Percentiles rank a stretch among this genome's conserved stretches.
Evolutionary conservation across 2,329 filamentous ascomycete genomes (phyloP).

Genomic region (Colletotrichum sp.): DNA sequence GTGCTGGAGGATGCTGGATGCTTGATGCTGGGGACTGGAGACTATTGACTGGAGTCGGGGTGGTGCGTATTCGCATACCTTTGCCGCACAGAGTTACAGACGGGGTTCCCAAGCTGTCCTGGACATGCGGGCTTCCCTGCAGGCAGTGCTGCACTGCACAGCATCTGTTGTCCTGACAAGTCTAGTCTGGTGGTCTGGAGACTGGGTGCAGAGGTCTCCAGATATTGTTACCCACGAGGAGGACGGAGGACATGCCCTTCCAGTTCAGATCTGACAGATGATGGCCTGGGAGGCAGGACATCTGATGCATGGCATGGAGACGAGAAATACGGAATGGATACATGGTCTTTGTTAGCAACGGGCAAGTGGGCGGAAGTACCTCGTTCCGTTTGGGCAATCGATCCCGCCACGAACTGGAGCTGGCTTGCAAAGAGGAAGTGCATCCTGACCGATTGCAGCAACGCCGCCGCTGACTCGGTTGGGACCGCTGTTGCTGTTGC

Average conservation of each 20-base stretch:
- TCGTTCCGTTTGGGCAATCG: background rate
- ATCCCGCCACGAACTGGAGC: background rate
- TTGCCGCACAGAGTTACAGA: background rate
- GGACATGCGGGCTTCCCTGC: constrained; percentile 1
- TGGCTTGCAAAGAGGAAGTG: background rate
- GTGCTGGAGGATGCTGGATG: background rate
- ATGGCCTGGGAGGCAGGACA: background rate
- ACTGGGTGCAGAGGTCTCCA: background rate
- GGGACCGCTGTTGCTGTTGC: background rate
- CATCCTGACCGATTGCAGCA: constrained; percentile 12
- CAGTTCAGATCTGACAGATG: constrained; percentile 12
- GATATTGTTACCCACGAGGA: constrained; percentile 6
- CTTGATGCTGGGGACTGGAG: background rate
- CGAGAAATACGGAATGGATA: background rate
- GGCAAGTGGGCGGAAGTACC: background rate
- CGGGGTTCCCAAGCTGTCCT: background rate
- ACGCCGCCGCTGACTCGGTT: constrained; percentile 12
- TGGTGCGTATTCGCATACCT: background rate
- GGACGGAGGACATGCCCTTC: constrained; percentile 14
- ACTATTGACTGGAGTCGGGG: background rate
- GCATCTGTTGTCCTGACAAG: background rate
- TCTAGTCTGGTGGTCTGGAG: background rate
- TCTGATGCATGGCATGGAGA: background rate
- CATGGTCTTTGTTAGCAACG: background rate
- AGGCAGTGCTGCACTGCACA: constrained; percentile 15